Base-by-base conservation (phyloP, 1,284 basidiomycete species). In the Golubevia pallescens region DNA sequence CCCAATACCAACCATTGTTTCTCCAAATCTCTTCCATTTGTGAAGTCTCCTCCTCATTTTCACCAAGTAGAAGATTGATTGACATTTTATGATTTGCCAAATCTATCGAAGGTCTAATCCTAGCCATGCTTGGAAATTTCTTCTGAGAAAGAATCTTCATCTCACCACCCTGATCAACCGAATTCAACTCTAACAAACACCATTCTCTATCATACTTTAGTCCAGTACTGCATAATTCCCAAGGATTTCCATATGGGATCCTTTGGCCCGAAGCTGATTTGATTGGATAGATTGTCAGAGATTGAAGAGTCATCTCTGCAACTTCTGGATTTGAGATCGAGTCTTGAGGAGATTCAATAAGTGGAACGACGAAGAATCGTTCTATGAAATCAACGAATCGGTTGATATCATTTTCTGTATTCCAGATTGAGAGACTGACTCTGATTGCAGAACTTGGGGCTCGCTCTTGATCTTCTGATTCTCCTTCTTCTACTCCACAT, bases 141-240 rank as follows among this genome's bases (percentile, higher is more conserved):
- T 78, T 78, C 58, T 78, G 76, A 34, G 72, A 74, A 16, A 78
- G 60, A 21, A 63, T 70, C 58, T 70, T 74, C 5, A 38, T 10
- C 10, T 38, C 10, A 5, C 34, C 34, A 10, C 34, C 34, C 34
- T 38, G 5, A n/a, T n/a, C n/a, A 13, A 74, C 74, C 13, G 60
- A 73, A 8, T 60, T 57, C 16, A 77, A 32, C 32, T 71, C 64
- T 60, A 77, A 65, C 7, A 78, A 59, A 59, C 76, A 74, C 71
- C 74, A 78, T 55, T 76, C 69, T 2, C 76, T 66, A 58, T 78
- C 76, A 38, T 56, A 71, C 32, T 65, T 32, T 54, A 78, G 66
- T 8, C 76, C 76, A 5, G 5, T 38, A 38, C 5, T 5, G 10
- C 5, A 5, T 10, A 38, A 38, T 38, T 38, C 34, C 34, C 34